Evolutionary conservation across 305 asterid species (phyloP).

Genomic region (Fraxinus baroniana): DNA sequence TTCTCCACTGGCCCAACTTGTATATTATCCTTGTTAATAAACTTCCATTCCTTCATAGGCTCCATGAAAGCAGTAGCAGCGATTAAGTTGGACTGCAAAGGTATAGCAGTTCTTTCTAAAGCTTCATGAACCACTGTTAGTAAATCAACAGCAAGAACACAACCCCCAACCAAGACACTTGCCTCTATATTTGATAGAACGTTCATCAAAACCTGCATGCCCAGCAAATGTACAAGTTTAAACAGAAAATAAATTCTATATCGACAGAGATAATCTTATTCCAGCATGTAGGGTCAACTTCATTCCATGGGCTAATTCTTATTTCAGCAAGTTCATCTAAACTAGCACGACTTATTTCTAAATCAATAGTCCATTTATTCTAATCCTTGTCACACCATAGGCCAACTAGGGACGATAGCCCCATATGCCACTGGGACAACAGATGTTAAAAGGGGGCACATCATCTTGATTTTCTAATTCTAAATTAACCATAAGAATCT

Average conservation of each 20-base stretch:
- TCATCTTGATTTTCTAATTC: background rate
- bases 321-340: background rate
- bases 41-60: conserved; percentile 94
- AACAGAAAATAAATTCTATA: conserved; percentile 1
- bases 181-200: conserved; percentile 89
- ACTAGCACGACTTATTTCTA: background rate
- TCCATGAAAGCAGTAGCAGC: conserved; percentile 99
- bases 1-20: conserved; percentile 97
- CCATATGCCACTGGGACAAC: background rate
- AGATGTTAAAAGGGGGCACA: background rate
- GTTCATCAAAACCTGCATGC: conserved; percentile 81
- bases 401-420: background rate
- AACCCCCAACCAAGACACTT: conserved; percentile 97
- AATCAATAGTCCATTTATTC: background rate
- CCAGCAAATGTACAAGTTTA: conserved; percentile 19
- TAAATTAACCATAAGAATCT: background rate
- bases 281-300: background rate
- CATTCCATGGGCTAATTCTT: background rate
- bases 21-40: conserved; percentile 62
- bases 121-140: conserved; percentile 92
- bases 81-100: conserved; percentile 93
- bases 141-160: conserved; percentile 96
- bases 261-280: background rate
- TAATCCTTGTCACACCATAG: background rate
- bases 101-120: conserved; percentile 96